Base-by-base conservation (phyloP, 768 basidiomycete genomes). In the Kwoniella sp. region DNA sequence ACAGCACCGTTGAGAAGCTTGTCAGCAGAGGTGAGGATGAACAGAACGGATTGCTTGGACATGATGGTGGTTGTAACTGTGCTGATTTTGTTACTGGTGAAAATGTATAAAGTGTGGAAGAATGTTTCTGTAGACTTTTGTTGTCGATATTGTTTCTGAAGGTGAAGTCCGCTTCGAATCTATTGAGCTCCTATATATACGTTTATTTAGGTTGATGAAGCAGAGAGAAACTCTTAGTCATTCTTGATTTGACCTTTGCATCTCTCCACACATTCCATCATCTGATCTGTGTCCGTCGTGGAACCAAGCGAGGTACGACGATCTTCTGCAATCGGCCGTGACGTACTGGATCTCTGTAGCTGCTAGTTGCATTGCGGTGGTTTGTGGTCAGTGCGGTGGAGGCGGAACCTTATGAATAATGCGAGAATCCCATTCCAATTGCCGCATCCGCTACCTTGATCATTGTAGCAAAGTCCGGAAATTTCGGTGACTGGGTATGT, bases 21-120 rank as follows among this genome's bases (percentile, higher is more conserved):
- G 75, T 85, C 77, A 63, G 82, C 84, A 50, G 89, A 90, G 33
- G 88, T 89, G 74, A 87, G 84, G n/a, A 91, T 86, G 77, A 91
- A 88, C 69, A 90, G 86, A 37, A 90, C 59, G 36, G 69, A 30
- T 69, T 66, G 68, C 26, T 55, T 26, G 29, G 67, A 62, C 67
- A 70, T 67, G 52, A 15, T 56, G 22, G 33, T 49, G 52, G 17
- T 50, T 30, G 30, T 60, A 1, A 13, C 21, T 51, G 47, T 17
- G n/a, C 24, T 17, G 26, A 10, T 30, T 17, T n/a, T 40, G 5
- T 47, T 26, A 13, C 1, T 21, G 29, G 30, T 27, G 52, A 17
- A 10, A 33, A 53, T 26, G 46, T n/a, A n/a, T n/a, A n/a, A n/a
- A 44, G 29, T 2, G 22, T 29, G 27, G 27, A 59, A 36, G n/a